Conservation (phyloP, 2,329 filamentous ascomycete genomes). For the Clarireedia monteithiana region DNA sequence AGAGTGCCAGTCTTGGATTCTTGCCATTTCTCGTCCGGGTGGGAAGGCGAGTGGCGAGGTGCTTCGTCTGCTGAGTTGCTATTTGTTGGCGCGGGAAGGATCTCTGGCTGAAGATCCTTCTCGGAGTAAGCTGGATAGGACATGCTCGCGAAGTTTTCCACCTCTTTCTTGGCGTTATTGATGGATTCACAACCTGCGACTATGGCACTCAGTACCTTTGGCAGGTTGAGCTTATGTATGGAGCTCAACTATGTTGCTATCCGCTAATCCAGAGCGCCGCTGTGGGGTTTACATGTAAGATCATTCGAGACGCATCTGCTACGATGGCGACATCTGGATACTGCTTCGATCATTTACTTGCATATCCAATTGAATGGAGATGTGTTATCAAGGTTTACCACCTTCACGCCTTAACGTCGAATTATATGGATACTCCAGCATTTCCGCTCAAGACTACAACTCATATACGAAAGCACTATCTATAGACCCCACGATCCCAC, state of each 20-base stretch:
- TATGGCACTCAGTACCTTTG: neutral
- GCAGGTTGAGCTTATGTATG: neutral
- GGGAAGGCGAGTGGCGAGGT: neutral
- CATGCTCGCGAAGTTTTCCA: neutral
- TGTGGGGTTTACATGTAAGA: neutral
- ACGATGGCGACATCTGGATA: neutral
- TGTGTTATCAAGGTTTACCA: neutral
- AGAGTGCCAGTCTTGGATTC: constrained; percentile 9
- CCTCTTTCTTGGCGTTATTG: neutral
- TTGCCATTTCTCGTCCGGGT: constrained; percentile 12
- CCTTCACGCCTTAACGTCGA: neutral
- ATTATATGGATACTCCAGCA: neutral
- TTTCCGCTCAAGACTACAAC: neutral
- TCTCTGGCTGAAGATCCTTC: neutral
- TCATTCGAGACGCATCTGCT: neutral
- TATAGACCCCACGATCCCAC: neutral
- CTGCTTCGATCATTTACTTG: neutral
- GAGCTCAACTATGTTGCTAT: neutral
- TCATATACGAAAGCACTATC: neutral
- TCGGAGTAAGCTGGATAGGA: neutral
- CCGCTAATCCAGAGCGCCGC: neutral
- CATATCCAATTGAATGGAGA: neutral
- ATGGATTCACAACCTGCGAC: neutral
- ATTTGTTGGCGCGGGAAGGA: neutral
- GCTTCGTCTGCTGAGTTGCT: neutral